phyloP scores from a whole-genome alignment of 768 basidiomycete species.

The Russula lepida region DNA sequence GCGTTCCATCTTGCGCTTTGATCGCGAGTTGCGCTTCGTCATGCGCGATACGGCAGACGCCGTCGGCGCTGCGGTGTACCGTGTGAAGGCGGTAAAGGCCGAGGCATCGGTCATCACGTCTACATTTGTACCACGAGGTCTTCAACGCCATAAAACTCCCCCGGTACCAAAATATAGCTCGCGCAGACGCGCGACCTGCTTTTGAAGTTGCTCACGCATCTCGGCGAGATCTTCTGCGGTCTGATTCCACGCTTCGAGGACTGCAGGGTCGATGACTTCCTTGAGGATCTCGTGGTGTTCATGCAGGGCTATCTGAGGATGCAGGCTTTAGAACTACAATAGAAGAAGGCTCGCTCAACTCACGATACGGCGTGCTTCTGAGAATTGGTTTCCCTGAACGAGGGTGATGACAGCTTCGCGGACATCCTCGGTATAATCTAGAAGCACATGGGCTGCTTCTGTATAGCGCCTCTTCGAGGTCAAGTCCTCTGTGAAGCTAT shows the following conservation, averaged over 20 bases:
- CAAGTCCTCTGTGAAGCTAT: constrained; percentile 57
- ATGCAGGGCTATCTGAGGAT: constrained; percentile 50
- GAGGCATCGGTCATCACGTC: constrained; percentile 95
- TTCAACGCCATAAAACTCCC: constrained; percentile 79
- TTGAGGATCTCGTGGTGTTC: constrained; percentile 53
- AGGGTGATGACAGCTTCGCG: constrained; percentile 69
- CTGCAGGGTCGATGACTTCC: constrained; percentile 65
- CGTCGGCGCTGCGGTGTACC: constrained; percentile 78
- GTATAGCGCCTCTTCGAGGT: constrained; percentile 65
- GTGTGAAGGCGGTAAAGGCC: constrained; percentile 81
- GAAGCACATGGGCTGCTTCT: constrained; percentile 74
- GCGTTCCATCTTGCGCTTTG: constrained; percentile 77
- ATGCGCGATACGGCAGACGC: constrained; percentile 56
- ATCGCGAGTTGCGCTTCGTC: constrained; percentile 70
- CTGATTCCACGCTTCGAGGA: constrained; percentile 65
- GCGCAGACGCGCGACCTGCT: constrained; percentile 65
- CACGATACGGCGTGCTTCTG: constrained; percentile 85
- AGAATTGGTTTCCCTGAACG: constrained; percentile 73
- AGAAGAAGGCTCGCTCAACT: constrained; percentile 22
- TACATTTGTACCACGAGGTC: constrained; percentile 70
- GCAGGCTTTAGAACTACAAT: constrained; percentile 3
- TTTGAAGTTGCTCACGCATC: constrained; percentile 79
- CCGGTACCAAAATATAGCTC: constrained; percentile 49
- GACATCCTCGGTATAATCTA: constrained; percentile 78
- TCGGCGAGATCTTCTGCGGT: constrained; percentile 76